Percentiles rank a stretch among this genome's conserved stretches.
Evolutionary conservation across 208 protist genomes (phyloP).

Genomic region (Trypanosoma cruzi): DNA sequence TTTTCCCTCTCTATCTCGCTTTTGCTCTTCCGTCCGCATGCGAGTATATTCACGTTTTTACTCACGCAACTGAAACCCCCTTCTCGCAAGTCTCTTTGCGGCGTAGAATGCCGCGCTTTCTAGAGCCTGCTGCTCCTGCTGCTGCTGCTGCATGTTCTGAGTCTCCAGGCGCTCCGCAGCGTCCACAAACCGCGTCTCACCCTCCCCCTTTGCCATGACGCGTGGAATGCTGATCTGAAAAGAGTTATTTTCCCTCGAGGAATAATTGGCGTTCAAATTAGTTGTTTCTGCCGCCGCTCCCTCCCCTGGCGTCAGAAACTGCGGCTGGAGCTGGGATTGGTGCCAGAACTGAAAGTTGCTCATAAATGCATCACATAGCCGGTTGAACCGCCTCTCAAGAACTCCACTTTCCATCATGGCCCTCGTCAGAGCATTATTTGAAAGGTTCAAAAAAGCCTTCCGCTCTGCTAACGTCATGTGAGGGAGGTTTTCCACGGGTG

Average conservation of each 20-base stretch:
- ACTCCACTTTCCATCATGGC: slow-evolving; percentile 32
- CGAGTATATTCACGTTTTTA: neutral
- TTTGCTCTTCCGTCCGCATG: neutral
- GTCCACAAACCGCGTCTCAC: slow-evolving; percentile 24
- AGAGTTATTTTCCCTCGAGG: neutral
- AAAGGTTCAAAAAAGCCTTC: slow-evolving; percentile 35
- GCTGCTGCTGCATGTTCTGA: slow-evolving; percentile 24
- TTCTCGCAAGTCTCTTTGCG: slow-evolving; percentile 27
- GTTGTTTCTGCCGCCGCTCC: slow-evolving; percentile 1
- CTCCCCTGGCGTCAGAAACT: neutral
- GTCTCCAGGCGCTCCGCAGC: slow-evolving; percentile 39
- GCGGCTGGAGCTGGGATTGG: slow-evolving; percentile 15
- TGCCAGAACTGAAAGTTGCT: slow-evolving; percentile 65
- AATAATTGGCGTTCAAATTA: neutral
- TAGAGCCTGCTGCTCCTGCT: slow-evolving; percentile 31
- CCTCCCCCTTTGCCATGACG: neutral
- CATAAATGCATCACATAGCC: slow-evolving; percentile 44
- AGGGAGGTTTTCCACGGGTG: neutral
- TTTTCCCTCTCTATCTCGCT: neutral
- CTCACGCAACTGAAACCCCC: neutral
- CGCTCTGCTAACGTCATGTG: slow-evolving; percentile 24
- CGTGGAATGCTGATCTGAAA: neutral
- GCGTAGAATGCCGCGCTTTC: slow-evolving; percentile 39
- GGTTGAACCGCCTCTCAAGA: slow-evolving; percentile 35
- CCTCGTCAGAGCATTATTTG: slow-evolving; percentile 29